Evolutionary conservation across 192 early-diverging fungal species (phyloP), one percentile per base, ranked within the genome.

Genomic region (Entomortierella chlamydospora): DNA sequence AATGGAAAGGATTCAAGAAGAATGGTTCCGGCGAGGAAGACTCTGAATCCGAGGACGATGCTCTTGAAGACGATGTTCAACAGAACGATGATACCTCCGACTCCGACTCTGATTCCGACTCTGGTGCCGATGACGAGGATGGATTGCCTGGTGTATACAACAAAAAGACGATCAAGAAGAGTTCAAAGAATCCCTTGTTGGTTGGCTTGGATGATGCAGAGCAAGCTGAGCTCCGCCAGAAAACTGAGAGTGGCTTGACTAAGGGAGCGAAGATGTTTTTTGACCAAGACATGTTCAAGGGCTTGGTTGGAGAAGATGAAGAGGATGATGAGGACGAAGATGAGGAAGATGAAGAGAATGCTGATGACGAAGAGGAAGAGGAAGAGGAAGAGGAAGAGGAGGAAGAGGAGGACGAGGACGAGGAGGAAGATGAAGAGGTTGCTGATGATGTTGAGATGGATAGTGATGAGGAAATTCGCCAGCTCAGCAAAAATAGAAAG

Each of bases 181-280:
- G 83, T 61, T 55, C 77, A 13, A 73, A 81, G 61, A 85, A 89
- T 56, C 82, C 84, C 23, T 58, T 89, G 0, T 57, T 87, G 64
- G 86, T 84, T 59, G 85, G 85, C 37, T 53, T 86, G 61, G 90
- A 88, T 56, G 82, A 84, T 64, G 53, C 37, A 11, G 86, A 89
- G 28, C 82, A 86, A 57, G 84, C 88, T 45, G 86, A 83, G 59
- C 69, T 85, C 61, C 64, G 72, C 23, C 64, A 83, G 31, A 80
- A 81, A 57, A 88, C 74, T 2, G 61, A 73, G 23, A 84, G 81
- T 59, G 84, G 84, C 56, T 87, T 99, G 31, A 94, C 92, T 3
- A 93, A 91, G 41, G 91, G 90, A 17, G 95, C 97, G 7, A 87
- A 90, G n/a, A 86, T 96, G 81, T 99, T 97, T 86, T 99, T 99